Evolutionary conservation across 495 filamentous ascomycete genomes (phyloP), one percentile per base, ranked within the genome.

Genomic region (Darksidea phi): DNA sequence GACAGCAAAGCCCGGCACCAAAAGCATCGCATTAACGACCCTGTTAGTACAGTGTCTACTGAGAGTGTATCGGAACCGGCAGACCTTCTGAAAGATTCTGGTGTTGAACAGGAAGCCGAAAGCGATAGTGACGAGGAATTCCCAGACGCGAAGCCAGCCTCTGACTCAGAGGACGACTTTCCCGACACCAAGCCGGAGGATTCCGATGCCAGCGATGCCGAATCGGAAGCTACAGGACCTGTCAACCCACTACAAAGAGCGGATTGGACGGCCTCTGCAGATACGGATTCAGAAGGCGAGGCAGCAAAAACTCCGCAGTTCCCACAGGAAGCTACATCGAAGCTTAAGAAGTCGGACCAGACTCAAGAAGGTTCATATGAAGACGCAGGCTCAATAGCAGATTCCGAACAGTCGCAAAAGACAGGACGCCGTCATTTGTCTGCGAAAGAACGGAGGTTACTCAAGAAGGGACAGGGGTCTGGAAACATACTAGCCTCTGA

Each of bases 1-100:
- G 88, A 94, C 59, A 95, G 91, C 69, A 88, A 89, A 67, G 79
- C 77, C 25, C 86, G 84, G 49, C 92, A 97, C 75, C 80, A 85
- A 32, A 90, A 86, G 68, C 85, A 91, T 71, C 79, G 87, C 42
- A 61, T 89, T 41, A 54, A 36, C 1, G 59, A 52, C n/a, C 24
- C 55, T 25, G 20, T 49, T n/a, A 51, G 11, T 21, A 20, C 51
- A 56, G 52, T 50, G 23, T 34, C 28, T 34, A 32, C n/a, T 18
- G 46, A 47, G 11, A 15, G 41, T 18, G 37, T 37, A 10, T 25
- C 49, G 5, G 25, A 54, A 4, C 18, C 25, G 42, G 68, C 73
- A 17, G 69, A 68, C 6, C 60, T 69, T 20, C 55, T 64, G 1
- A 50, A 67, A 49, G 54, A 69, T 13, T 34, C 41, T 6, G 37